Base-by-base conservation (phyloP, 2,329 filamentous ascomycete species). In the Alternaria longipes region DNA sequence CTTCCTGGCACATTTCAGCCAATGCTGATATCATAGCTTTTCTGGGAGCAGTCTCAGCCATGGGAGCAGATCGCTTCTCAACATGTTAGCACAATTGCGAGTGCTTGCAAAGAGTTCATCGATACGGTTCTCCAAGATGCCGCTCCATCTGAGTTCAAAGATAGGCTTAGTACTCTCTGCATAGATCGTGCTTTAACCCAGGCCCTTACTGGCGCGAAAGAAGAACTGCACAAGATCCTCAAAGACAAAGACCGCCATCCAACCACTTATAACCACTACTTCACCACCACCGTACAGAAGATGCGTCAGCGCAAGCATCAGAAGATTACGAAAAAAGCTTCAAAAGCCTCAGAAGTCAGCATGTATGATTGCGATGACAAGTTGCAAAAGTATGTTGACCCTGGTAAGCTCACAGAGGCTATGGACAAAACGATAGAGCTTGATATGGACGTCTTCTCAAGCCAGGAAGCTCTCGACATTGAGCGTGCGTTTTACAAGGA, bases 1-100 rank as follows among this genome's bases (percentile, higher is more conserved):
- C 75, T 91, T 0, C 85, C 86, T 0, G 87, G 88, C 0, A 86
- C 81, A 0, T 90, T 87, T 73, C 89, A 89, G 60, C 84, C 88
- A 0, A 71, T 87, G 54, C 77, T 90, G 9, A 81, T 91, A 0
- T 78, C 79, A 0, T 84, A 89, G 22, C 72, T 91, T 0, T 91
- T 91, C 69, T 77, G 78, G 20, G 83, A 89, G 46, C 87, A 91
- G 59, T 87, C 83, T 0, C 56, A 66, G 7, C 84, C 83, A 0
- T 91, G 87, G 89, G 72, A 81, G 42, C 30, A 57, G 28, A 30
- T 30, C 5, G 28, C 28, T 8, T 30, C 28, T 30, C 28, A 30
- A 8, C 81, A 83, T 54, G 74, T 83, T 40, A 63, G 74, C 4
- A 72, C 60, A 0, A 72, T 85, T 34, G 72, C 77, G 38, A 47